Conservation (phyloP, 345 rosid species). For the Pistacia vera region DNA sequence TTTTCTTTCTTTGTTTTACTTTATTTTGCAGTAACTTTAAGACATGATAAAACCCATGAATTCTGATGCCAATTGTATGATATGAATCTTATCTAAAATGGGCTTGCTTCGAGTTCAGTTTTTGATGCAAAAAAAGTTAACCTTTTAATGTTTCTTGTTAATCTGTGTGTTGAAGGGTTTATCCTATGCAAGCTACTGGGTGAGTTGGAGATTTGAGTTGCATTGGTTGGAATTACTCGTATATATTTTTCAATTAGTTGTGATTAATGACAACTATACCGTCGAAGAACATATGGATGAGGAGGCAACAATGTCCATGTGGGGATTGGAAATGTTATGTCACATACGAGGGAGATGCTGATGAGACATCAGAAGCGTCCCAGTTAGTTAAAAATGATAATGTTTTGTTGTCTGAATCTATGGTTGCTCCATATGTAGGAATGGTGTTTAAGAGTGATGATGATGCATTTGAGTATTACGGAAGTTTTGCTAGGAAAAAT, state of each 20-base stretch:
- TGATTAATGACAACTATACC: slow-evolving; percentile 21
- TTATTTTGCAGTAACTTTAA: not conserved
- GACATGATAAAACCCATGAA: not conserved
- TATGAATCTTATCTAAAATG: not conserved
- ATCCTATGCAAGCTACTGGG: slow-evolving; percentile 16
- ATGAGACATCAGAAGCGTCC: slow-evolving; percentile 30
- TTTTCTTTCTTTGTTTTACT: not conserved
- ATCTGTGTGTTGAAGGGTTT: slow-evolving; percentile 19
- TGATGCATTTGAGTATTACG: slow-evolving; percentile 40
- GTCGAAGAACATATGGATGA: slow-evolving; percentile 36
- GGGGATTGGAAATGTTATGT: slow-evolving; percentile 46
- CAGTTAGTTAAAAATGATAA: slow-evolving; percentile 29
- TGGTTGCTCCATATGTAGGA: slow-evolving; percentile 41
- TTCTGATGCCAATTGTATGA: slow-evolving; percentile 5
- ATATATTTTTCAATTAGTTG: not conserved
- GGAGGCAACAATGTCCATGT: slow-evolving; percentile 48
- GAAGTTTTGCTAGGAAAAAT: slow-evolving; percentile 39
- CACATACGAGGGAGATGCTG: slow-evolving; percentile 34
- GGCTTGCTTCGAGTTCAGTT: not conserved
- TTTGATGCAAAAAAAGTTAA: not conserved
- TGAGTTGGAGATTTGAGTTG: slow-evolving; percentile 14
- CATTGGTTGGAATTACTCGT: not conserved
- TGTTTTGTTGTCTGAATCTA: slow-evolving; percentile 15
- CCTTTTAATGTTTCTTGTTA: not conserved
- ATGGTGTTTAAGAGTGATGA: slow-evolving; percentile 42